Base-by-base conservation (phyloP, 768 basidiomycete species). In the Psilocybe azurescens region DNA sequence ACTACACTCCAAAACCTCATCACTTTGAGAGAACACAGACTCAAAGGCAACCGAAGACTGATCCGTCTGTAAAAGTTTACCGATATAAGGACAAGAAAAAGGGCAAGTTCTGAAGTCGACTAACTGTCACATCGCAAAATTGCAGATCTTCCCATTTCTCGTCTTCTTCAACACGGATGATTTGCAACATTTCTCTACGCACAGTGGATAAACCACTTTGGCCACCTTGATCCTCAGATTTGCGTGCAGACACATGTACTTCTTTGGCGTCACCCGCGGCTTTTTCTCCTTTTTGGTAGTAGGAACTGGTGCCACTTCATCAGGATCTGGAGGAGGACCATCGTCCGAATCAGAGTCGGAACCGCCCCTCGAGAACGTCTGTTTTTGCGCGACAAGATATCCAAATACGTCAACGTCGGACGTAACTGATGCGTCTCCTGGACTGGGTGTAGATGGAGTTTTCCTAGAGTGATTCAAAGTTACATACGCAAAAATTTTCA, bases 361-460 rank as follows among this genome's bases (percentile, higher is more conserved):
- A 7, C 81, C 86, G 36, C 68, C 82, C 78, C 76, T 20, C 79
- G 78, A 51, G 73, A 71, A 20, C 83, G 86, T 66, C 80, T 85
- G 62, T 73, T 78, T 77, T 89, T 92, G 39, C 86, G 86, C 24
- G 88, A 86, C 58, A 89, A 72, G 61, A 85, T 74, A 71, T 95
- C 93, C 63, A 95, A 80, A 75, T 95, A 92, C 16, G 90, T 91
- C 66, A 94, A 75, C 2, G 90, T 89, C 8, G 93, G 93, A 49
- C 93, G 87, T 65, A 95, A 82, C 72, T 95, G 94, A 69, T 94
- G 90, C 0, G 86, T 89, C 76, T 92, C 86, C 63, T 77, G 83
- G 69, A 95, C 84, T 41, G 92, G 91, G 70, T 94, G 89, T 14
- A 95, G 79, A 73, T 94, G 86, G 49, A 95, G 77, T 62, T 83